Evolutionary conservation across 805 yeast species (phyloP), one percentile per base, ranked within the genome.

Genomic region (Pichia thaimueangensis): DNA sequence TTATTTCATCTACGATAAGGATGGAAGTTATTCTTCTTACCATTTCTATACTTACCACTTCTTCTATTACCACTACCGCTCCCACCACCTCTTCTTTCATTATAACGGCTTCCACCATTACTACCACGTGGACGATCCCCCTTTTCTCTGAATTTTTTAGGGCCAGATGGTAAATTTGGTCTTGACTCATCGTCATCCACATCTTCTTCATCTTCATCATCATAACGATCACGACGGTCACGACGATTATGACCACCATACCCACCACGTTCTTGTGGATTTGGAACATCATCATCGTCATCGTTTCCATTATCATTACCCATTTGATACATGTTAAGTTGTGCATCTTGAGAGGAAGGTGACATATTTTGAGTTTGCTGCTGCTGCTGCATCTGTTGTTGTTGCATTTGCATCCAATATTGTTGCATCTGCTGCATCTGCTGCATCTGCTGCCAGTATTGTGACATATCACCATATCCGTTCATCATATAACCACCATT

Each of bases 361-460:
- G 48, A 36, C 41, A 36, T 39, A 34, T 36, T 23, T 23, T 42
- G 34, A 6, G 24, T 34, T 23, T 33, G 43, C 34, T 34, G 43
- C 23, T 41, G 44, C 21, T 35, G 42, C 23, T 30, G 41, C 15
- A 35, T 40, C 21, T 36, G 41, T 22, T 42, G 45, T 31, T 45
- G 48, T 45, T 45, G 47, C 40, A 36, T 32, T 31, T 30, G 38
- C 43, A 35, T 35, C 49, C 49, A 53, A 43, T 50, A 53, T 41
- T 48, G 55, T 44, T 57, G 59, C 55, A 51, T 51, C 49, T 58
- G 64, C 44, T 59, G 63, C 65, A 58, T 57, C 35, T 73, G 78
- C 54, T 78, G 82, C 57, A 71, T 67, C 68, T 75, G 75, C 54
- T 71, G 71, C 82, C 84, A 80, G 49, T 74, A 75, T 50, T 71